A percentile compares a stretch with the other conserved stretches of the same genome.
Conservation (phyloP, 2,329 filamentous ascomycete species). For the Grosmannia serpens region DNA sequence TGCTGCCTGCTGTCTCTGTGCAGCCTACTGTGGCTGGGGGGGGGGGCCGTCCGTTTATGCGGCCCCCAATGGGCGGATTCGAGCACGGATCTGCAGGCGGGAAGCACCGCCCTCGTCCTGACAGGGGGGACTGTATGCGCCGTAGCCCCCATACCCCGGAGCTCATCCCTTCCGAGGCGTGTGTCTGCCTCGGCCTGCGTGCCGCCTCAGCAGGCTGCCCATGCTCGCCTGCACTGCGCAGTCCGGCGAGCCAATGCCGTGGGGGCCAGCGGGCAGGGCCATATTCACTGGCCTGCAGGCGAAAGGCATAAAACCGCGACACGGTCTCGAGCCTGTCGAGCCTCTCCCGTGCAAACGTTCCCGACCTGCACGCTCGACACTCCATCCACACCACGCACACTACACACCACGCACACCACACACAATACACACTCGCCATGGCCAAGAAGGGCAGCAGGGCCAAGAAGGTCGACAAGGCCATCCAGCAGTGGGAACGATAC, state of each 20-base stretch:
- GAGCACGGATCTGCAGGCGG: no score
- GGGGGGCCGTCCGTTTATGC: background rate
- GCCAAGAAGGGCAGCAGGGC: background rate
- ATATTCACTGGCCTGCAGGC: background rate
- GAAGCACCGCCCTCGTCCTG: no score
- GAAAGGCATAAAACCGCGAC: no score
- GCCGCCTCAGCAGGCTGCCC: background rate
- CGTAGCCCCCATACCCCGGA: no score
- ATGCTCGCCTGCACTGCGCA: background rate
- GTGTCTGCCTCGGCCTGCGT: no score
- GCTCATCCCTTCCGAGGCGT: no score
- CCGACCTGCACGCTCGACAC: background rate
- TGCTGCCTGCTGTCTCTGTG: background rate
- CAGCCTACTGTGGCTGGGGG: background rate
- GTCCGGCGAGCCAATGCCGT: background rate
- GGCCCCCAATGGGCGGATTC: background rate
- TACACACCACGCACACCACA: constrained; percentile 12
- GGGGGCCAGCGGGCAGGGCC: no score
- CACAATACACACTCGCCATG: constrained; percentile 25
- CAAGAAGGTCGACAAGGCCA: background rate
- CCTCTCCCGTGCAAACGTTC: no score
- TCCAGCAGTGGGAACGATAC: constrained; percentile 18
- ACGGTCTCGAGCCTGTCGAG: no score
- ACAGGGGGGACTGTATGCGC: no score
- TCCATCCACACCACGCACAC: constrained; percentile 19